Conservation (phyloP, 352 stramenopile genomes). For the Phytophthora pseudosyringae region DNA sequence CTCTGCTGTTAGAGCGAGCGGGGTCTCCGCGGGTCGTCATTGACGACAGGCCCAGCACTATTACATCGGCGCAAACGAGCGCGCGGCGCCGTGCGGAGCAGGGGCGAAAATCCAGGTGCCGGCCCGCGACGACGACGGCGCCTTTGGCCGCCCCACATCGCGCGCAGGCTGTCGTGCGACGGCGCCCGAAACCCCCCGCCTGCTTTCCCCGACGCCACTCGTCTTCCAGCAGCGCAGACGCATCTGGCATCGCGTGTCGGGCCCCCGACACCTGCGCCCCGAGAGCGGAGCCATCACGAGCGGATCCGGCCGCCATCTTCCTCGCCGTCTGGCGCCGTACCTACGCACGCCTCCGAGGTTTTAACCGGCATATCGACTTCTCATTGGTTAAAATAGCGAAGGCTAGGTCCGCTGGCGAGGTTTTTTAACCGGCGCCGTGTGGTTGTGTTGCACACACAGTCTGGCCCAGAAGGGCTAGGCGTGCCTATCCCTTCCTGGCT, state of each 20-base stretch:
- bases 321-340: constrained; percentile 27
- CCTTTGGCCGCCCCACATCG: not conserved
- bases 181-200: constrained; percentile 5
- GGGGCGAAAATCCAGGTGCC: constrained; percentile 28
- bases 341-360: constrained; percentile 14
- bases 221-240: constrained; percentile 2
- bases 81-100: constrained; percentile 21
- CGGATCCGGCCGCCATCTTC: constrained; percentile 16
- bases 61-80: constrained; percentile 19
- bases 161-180: constrained; percentile 9
- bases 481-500: constrained; percentile 32
- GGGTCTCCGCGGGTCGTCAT: not conserved
- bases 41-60: constrained; percentile 5
- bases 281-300: constrained; percentile 19
- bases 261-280: not conserved
- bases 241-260: constrained; percentile 3
- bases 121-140: not conserved
- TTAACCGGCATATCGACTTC: not conserved
- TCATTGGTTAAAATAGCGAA: not conserved
- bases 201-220: constrained; percentile 18
- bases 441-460: constrained; percentile 32
- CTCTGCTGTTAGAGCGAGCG: not conserved
- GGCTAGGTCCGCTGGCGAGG: not conserved
- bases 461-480: constrained; percentile 21
- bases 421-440: not conserved